Evolutionary conservation across 495 filamentous ascomycete genomes (phyloP), one percentile per base, ranked within the genome.

Genomic region (Hyaloscypha hepaticicola): DNA sequence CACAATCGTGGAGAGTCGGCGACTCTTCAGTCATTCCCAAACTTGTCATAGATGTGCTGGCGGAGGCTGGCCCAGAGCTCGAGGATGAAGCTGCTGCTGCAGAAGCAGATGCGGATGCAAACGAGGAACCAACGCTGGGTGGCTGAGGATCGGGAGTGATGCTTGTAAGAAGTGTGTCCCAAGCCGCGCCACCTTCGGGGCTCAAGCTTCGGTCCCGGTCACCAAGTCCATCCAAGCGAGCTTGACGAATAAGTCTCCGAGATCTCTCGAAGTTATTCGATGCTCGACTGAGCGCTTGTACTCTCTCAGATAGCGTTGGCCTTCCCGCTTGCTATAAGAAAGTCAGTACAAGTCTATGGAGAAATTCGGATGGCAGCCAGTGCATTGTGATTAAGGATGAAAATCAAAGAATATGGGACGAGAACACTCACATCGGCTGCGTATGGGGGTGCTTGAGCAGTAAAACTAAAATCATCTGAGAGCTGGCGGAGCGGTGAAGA

Each of bases 201-300:
- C 90, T 93, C 57, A 90, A 77, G 70, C 92, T 96, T 49, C 92
- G 84, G 61, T 91, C 86, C 45, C 91, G 87, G 74, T 96, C 92
- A 19, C 92, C 92, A 29, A 96, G 81, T 16, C 92, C 92, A 77
- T 94, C 88, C 5, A 88, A 69, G 45, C 33, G 71, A 69, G 63
- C 66, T 60, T 67, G 60, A 41, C 64, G 64, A 65, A 70, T 14
- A 61, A 69, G 49, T 22, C 58, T 41, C 50, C 65, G 64, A 14
- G 59, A 59, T 34, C 38, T 67, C 61, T 61, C 69, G 31, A 66
- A 45, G 24, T 60, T 68, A 28, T 26, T 56, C 8, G 69, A 66
- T 14, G 29, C 52, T 55, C 62, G 26, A 49, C 63, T 70, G 6
- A 70, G 24, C 51, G 52, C 48, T 21, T 62, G 58, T 28, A 70